Base-by-base conservation (phyloP, 805 yeast genomes). In the Candida boleticola region DNA sequence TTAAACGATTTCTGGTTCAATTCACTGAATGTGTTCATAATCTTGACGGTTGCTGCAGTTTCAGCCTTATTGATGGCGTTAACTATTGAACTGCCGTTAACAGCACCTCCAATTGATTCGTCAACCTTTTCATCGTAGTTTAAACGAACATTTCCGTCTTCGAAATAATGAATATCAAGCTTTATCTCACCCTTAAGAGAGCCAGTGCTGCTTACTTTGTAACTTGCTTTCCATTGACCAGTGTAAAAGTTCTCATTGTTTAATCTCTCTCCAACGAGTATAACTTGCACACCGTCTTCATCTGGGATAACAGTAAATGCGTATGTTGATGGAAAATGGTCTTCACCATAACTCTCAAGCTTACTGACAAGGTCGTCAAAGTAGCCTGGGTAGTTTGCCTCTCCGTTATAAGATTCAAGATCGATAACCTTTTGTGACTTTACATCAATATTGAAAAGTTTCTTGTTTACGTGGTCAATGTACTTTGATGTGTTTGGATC, bases 61-160 rank as follows among this genome's bases (percentile, higher is more conserved):
- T 90, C 97, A 10, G 76, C 55, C 22, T 60, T 60, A 40, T 71
- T 66, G 48, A 89, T 84, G 29, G 68, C 58, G 43, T 74, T 64
- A 29, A 80, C 63, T 37, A 70, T 61, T 4, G 48, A 50, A 32
- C 44, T 46, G 3, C 64, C 54, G 3, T 58, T 60, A 2, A 43
- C 42, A 1, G 51, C 41, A 6, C 48, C 46, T 2, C 48, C 37
- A 4, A 43, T 31, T 2, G 54, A 41, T 18, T 61, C 64, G 5
- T 52, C 53, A 1, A 76, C 50, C 3, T 54, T 52, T 21, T 70
- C 71, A 7, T 62, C 60, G 32, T 59, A 67, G 46, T 77, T 80
- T 54, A 93, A 76, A 40, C 92, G 76, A 16, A 92, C 98, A 56
- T 92, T 92, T 23, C 99, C 99, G 52, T 92, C 98, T 65, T 92